Evolutionary conservation across 192 early-diverging fungal species (phyloP), one percentile per base, ranked within the genome.

Genomic region (Dispira simplex): DNA sequence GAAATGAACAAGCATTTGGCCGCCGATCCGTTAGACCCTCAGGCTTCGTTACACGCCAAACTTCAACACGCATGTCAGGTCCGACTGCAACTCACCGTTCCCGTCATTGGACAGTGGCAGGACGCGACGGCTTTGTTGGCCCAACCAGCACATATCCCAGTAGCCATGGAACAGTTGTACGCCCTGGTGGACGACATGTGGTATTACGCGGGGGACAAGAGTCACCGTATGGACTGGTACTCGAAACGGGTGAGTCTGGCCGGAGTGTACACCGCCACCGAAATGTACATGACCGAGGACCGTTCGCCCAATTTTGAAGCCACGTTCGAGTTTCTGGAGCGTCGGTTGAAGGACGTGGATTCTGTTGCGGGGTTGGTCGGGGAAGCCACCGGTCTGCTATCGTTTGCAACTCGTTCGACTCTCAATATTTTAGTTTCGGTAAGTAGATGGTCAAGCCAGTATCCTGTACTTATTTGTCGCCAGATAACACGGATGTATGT

Each of bases 201-300:
- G 89, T 84, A 84, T 60, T 70, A 88, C 63, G 89, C 94, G 9
- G 94, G 90, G 23, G 94, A 95, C 64, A 74, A 75, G 58, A 87
- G 88, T 46, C 75, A 81, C 11, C 86, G 89, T 70, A 83, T 92
- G 75, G 71, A 92, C 73, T 97, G 89, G 88, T 95, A 97, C 69
- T 82, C 81, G 51, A 88, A 89, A 64, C 79, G 94, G 20, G 82
- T 82, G 45, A 75, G 82, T 13, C 77, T 97, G 44, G 90, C 90
- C 3, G 85, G 81, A 23, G 83, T 90, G 11, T 97, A 93, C 59
- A 78, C 91, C 11, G 82, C 91, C 0, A 84, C 94, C 12, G 92
- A 97, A 71, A 69, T 97, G 49, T 97, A 85, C 71, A 92, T 97
- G 92, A 89, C 87, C 18, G 87, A 90, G 68, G 94, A 97, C 65